Base-by-base conservation (phyloP, 225 moss, liverwort and hornwort species). In the Sphagnum tenellum region DNA sequence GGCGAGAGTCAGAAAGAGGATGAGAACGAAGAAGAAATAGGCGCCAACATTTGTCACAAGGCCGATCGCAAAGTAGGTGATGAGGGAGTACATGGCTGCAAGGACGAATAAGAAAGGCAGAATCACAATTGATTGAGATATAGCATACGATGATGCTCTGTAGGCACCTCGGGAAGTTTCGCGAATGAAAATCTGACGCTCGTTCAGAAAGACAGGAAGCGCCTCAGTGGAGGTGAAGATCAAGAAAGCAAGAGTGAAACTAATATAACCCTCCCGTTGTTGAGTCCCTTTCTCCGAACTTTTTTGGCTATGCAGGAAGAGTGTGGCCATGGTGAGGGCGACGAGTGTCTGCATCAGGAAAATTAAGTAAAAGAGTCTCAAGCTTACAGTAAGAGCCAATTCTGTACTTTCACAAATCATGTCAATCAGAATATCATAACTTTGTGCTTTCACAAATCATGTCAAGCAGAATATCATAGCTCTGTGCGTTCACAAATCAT, bases 221-320 rank as follows among this genome's bases (percentile, higher is more conserved):
- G 80, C 77, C 56, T 79, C 79, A 14, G 70, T 77, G 49, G 77
- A 79, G 14, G 77, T 69, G 77, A 75, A 84, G 68, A 80, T 67
- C 62, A 79, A 75, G 52, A 81, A 69, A 1, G 70, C 55, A 12
- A 76, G 7, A 3, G 69, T 45, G 49, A 81, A 85, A 3, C 56
- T 59, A 4, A 71, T 68, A 47, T 68, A 81, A 3, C 71, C 66
- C 4, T 74, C 8, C 3, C 72, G 64, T 4, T 77, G 73, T 2
- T 63, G 45, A 9, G 81, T 70, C 3, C 81, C 81, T 52, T 79
- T 62, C 8, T 54, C 49, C 46, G 49, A 9, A 2, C 47, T 3
- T 1, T 51, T 4, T 7, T 29, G 8, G 0, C 69, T 69, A 0
- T 52, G 44, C 2, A 12, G 29, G 62, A 73, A 65, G 8, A 74